Percentiles rank a stretch among this genome's conserved stretches.
phyloP scores from a whole-genome alignment of 2,329 filamentous ascomycete species.

The Trichophyton equinum region DNA sequence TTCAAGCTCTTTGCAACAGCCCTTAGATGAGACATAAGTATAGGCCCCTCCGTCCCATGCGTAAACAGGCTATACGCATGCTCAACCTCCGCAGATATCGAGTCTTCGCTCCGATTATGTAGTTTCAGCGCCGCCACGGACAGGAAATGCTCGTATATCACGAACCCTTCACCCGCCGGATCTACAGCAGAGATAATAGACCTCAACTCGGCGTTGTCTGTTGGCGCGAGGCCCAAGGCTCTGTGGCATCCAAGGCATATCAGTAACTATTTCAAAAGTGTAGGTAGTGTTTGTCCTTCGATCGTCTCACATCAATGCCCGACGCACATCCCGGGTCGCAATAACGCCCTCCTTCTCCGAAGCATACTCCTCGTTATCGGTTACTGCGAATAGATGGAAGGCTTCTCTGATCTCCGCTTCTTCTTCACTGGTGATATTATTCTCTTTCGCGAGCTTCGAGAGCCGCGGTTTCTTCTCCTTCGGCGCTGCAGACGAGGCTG shows the following conservation, averaged over 20 bases:
- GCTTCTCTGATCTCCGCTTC: constrained; percentile 87
- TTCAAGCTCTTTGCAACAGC: constrained; percentile 69
- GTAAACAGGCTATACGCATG: constrained; percentile 76
- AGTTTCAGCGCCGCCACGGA: constrained; percentile 81
- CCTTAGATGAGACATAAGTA: constrained; percentile 66
- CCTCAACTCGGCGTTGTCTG: constrained; percentile 51
- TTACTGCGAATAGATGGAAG: constrained; percentile 60
- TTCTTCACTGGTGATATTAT: constrained; percentile 71
- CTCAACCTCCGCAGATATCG: constrained; percentile 57
- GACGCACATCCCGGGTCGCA: constrained; percentile 53
- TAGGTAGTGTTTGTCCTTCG: too few species aligned
- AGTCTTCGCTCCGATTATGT: constrained; percentile 43
- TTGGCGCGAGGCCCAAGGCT: constrained; percentile 66
- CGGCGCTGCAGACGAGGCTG: constrained; percentile 20
- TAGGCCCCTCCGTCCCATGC: constrained; percentile 45
- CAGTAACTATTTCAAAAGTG: not conserved
- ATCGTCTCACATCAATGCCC: constrained; percentile 53
- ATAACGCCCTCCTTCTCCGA: constrained; percentile 62
- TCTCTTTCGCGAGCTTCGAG: constrained; percentile 84
- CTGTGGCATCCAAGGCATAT: constrained; percentile 21
- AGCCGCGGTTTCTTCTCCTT: constrained; percentile 40
- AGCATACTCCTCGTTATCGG: constrained; percentile 44
- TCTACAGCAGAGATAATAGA: constrained; percentile 74
- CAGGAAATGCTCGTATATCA: constrained; percentile 69
- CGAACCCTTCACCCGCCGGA: constrained; percentile 64